Conservation (phyloP, 2,329 filamentous ascomycete genomes). For the Venturia aucupariae region DNA sequence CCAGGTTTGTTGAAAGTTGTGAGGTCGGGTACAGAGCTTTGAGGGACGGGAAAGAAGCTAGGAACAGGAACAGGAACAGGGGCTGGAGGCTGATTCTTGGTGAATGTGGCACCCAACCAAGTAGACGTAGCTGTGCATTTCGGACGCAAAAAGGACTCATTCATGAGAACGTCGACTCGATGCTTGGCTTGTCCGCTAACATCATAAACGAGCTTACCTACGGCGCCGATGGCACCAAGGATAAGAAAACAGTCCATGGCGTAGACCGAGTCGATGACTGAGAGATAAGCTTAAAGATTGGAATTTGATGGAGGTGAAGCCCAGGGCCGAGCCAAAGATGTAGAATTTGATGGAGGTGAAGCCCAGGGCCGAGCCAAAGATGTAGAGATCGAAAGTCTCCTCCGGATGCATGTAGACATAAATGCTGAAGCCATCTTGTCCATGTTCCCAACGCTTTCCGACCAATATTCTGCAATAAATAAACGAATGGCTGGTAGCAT, state of each 20-base stretch:
- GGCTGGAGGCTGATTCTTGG: neutral
- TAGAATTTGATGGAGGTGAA: neutral
- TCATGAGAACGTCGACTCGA: neutral
- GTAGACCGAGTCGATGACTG: neutral
- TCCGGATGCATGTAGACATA: neutral
- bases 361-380: neutral
- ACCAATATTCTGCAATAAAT: neutral
- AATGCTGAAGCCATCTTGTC: neutral
- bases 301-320: neutral
- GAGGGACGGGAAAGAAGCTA: neutral
- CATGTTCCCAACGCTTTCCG: neutral
- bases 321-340: neutral
- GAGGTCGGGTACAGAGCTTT: neutral
- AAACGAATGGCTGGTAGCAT: neutral
- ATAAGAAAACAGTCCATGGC: neutral
- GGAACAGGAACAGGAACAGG: neutral
- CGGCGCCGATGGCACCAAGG: neutral
- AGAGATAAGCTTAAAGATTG: neutral
- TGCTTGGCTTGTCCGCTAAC: neutral
- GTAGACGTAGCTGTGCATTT: neutral
- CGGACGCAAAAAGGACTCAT: neutral
- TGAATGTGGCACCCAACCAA: neutral
- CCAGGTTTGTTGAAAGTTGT: neutral
- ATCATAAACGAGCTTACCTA: neutral
- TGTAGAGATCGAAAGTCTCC: neutral